phyloP scores from a whole-genome alignment of 441 rosid species.

The Flueggea neowawraea region DNA sequence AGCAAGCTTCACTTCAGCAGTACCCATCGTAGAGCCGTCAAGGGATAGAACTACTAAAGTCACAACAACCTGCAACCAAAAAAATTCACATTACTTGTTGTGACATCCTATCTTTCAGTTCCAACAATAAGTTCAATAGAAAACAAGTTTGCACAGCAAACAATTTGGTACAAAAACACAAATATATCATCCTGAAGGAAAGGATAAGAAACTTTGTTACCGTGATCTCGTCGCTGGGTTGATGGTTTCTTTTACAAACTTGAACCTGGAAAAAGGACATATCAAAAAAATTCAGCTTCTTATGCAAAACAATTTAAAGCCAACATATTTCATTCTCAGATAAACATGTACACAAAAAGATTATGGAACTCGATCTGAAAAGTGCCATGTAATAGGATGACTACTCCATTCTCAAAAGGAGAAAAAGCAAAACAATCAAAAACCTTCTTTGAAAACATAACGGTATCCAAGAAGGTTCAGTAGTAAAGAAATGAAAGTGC shows the following conservation, averaged over 20 bases:
- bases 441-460: too few relatives aligned
- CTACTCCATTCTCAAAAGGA: too few relatives aligned
- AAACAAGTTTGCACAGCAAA: neutral
- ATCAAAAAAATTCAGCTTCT: constrained; percentile 5
- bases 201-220: constrained; percentile 33
- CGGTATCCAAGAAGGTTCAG: too few relatives aligned
- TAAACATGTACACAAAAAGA: too few relatives aligned
- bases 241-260: constrained; percentile 97
- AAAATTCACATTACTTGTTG: constrained; percentile 10
- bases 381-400: too few relatives aligned
- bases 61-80: constrained; percentile 56
- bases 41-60: constrained; percentile 70
- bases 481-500: too few relatives aligned
- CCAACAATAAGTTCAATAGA: constrained; percentile 7
- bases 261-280: constrained; percentile 54
- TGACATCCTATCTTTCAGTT: constrained; percentile 1
- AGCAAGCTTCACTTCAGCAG: constrained; percentile 82
- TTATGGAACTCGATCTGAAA: too few relatives aligned
- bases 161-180: neutral
- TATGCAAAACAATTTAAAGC: too few relatives aligned
- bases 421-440: too few relatives aligned
- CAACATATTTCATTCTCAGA: too few relatives aligned
- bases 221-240: constrained; percentile 88
- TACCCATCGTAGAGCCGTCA: constrained; percentile 87
- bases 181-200: constrained; percentile 5